These are phyloP conservation scores for Selaginella tamariscina DNA, from an alignment of 75 land plant species.

Conservation along the genomic window DNA sequence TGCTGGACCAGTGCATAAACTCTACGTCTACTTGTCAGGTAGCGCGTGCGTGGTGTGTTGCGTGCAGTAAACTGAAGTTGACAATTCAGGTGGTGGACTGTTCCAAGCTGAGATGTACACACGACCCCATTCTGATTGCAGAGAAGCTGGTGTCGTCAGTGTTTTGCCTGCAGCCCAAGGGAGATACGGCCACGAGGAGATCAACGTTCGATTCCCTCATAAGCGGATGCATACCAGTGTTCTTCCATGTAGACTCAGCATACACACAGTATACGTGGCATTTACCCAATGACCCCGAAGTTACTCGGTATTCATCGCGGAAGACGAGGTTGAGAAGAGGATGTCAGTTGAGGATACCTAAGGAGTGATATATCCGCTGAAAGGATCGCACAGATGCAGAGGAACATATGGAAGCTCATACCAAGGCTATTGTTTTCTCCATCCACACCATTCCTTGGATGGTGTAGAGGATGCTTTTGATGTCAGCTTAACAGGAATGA, in stretches of 20 bases:
- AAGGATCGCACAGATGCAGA: constrained; percentile 14
- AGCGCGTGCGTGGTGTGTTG: too few relatives aligned
- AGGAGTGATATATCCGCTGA: neutral
- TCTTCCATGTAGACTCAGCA: neutral
- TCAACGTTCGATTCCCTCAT: neutral
- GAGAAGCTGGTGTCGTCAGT: neutral
- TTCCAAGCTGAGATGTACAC: neutral
- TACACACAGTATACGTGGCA: constrained; percentile 7
- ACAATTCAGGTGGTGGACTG: neutral
- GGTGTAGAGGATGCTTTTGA: constrained; percentile 21
- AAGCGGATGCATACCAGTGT: neutral
- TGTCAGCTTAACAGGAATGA: constrained; percentile 15
- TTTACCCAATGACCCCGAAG: neutral
- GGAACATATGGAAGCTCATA: constrained; percentile 14
- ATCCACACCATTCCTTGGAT: neutral
- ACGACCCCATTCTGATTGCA: neutral
- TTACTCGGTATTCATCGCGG: constrained; percentile 6
- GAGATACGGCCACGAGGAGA: constrained; percentile 6
- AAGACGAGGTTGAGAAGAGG: neutral
- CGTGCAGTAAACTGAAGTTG: neutral
- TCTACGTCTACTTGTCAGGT: too few relatives aligned
- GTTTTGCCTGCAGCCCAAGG: constrained; percentile 4
- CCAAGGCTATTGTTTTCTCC: constrained; percentile 15
- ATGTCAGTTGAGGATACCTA: neutral
- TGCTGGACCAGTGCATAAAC: constrained; percentile 16